Conservation (phyloP, 345 rosid genomes). For the Salix purpurea region DNA sequence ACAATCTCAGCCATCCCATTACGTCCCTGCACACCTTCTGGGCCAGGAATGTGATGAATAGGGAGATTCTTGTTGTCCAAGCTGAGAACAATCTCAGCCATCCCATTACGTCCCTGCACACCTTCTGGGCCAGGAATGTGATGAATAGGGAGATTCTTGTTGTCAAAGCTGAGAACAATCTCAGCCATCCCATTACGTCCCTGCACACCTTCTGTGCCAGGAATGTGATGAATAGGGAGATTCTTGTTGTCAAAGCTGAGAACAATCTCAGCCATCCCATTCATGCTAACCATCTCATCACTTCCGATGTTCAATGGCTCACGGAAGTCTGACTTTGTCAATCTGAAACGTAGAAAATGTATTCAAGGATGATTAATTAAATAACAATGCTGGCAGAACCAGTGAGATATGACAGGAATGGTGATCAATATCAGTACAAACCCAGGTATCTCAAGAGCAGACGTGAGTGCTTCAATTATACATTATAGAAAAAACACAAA, state of each 20-base stretch:
- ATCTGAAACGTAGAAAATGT: constrained; percentile 31
- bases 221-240: constrained; percentile 91
- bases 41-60: too few species aligned
- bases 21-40: too few species aligned
- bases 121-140: too few species aligned
- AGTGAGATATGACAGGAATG: background rate
- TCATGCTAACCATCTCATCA: constrained; percentile 99
- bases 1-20: too few species aligned
- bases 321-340: constrained; percentile 94
- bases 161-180: too few species aligned
- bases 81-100: too few species aligned
- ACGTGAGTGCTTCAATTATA: background rate
- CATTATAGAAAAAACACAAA: background rate
- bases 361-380: background rate
- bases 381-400: background rate
- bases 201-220: constrained; percentile 98
- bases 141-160: too few species aligned
- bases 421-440: background rate
- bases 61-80: too few species aligned
- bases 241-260: constrained; percentile 82
- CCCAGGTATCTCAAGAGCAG: too few species aligned
- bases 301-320: constrained; percentile 99
- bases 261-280: constrained; percentile 96
- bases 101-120: too few species aligned
- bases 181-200: too few species aligned